Conservation (phyloP, 306 rosid genomes). For the Alnus rubra region DNA sequence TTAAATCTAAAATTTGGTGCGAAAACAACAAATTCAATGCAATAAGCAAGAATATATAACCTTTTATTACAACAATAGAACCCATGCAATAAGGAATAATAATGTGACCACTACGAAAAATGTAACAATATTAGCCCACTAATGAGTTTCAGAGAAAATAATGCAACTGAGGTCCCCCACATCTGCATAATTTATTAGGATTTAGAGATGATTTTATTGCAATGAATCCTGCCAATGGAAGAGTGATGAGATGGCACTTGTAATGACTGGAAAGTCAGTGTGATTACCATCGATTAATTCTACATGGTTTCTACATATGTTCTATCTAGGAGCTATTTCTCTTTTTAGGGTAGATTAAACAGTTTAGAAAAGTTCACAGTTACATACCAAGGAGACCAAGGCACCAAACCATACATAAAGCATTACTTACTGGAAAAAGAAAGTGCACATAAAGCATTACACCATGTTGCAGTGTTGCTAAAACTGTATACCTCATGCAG, state of each 20-base stretch:
- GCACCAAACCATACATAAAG: not conserved
- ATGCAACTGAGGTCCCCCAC: not conserved
- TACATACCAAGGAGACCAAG: not conserved
- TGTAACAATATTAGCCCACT: too few relatives aligned
- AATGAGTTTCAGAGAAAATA: too few relatives aligned
- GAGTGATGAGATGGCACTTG: not conserved
- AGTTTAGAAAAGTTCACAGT: not conserved
- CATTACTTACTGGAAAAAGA: not conserved
- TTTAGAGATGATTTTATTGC: not conserved
- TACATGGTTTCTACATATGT: not conserved
- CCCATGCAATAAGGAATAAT: not conserved
- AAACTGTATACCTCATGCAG: conserved; percentile 74
- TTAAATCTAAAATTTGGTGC: too few relatives aligned
- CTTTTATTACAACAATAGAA: not conserved
- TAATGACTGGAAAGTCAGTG: not conserved
- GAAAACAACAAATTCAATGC: not conserved
- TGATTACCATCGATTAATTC: not conserved
- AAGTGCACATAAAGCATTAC: not conserved
- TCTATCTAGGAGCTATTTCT: not conserved
- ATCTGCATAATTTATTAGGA: not conserved
- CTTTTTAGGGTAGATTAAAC: not conserved
- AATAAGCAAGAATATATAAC: not conserved
- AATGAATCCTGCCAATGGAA: not conserved
- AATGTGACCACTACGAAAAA: too few relatives aligned
- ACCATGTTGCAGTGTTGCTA: conserved; percentile 7